Evolutionary conservation across 2,329 filamentous ascomycete genomes (phyloP).

Genomic region (Daldinia sp.): DNA sequence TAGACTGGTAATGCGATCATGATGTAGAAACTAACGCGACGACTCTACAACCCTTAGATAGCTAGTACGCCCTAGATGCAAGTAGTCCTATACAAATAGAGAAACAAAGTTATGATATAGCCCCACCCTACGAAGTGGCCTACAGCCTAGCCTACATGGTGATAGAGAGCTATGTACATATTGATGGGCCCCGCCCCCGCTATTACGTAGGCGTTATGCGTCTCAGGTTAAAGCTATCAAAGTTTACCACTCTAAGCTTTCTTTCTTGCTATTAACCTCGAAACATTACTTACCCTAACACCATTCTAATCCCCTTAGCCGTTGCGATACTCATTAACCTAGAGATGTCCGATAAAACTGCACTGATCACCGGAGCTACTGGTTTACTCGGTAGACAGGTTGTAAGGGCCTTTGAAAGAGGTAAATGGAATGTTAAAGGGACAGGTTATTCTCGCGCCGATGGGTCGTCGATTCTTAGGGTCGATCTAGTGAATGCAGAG

Average conservation of each 20-base stretch:
- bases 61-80: too few species aligned
- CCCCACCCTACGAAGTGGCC: not conserved
- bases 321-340: not conserved
- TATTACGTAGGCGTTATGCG: constrained; percentile 3
- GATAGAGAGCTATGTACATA: not conserved
- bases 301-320: not conserved
- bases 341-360: constrained; percentile 57
- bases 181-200: constrained; percentile 18
- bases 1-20: constrained; percentile 48
- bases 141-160: not conserved
- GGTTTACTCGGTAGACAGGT: constrained; percentile 86
- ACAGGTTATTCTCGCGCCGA: constrained; percentile 78
- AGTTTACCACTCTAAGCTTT: constrained; percentile 22
- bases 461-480: constrained; percentile 71
- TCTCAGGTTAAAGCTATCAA: not conserved
- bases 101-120: not conserved
- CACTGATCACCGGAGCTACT: constrained; percentile 83
- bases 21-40: not conserved
- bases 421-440: constrained; percentile 74
- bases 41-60: not conserved
- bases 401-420: constrained; percentile 71
- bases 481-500: constrained; percentile 58
- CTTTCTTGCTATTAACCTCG: not conserved
- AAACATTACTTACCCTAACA: constrained; percentile 2
- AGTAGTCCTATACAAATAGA: too few species aligned